Percentiles rank a stretch among this genome's conserved stretches.
Conservation (phyloP, 495 filamentous ascomycete genomes). For the Aspergillus sclerotiicarbonarius region DNA sequence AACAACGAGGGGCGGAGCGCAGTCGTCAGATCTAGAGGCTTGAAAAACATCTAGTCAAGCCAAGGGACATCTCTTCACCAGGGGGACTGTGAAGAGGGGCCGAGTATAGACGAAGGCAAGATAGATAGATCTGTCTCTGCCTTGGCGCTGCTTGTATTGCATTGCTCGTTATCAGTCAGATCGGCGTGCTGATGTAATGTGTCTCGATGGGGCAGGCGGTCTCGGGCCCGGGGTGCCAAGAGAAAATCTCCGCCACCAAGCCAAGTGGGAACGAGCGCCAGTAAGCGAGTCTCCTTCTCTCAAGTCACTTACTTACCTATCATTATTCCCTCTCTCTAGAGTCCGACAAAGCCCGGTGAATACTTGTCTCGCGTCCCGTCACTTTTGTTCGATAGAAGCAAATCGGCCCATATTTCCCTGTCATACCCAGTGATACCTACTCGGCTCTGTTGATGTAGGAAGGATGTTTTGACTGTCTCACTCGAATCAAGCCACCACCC, state of each 20-base stretch:
- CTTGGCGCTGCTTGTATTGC: background rate
- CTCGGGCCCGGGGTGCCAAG: background rate
- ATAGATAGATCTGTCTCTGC: background rate
- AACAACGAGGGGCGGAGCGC: slow-evolving; percentile 87
- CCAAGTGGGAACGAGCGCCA: background rate
- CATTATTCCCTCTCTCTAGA: background rate
- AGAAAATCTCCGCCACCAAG: slow-evolving; percentile 14
- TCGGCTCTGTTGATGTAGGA: slow-evolving; percentile 8
- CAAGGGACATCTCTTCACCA: slow-evolving; percentile 39
- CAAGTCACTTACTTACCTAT: background rate
- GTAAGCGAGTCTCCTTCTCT: slow-evolving; percentile 6
- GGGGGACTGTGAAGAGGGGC: slow-evolving; percentile 5
- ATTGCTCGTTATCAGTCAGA: slow-evolving; percentile 4
- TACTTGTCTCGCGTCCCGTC: background rate
- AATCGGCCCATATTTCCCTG: background rate
- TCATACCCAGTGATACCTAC: background rate
- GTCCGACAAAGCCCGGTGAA: background rate
- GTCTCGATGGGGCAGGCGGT: slow-evolving; percentile 8
- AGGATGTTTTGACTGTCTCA: slow-evolving; percentile 10
- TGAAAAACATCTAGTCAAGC: slow-evolving; percentile 83
- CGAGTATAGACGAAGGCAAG: background rate
- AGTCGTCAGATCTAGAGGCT: slow-evolving; percentile 89
- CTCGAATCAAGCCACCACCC: slow-evolving; percentile 9
- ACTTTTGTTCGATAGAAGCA: background rate
- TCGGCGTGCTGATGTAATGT: slow-evolving; percentile 10